A percentile compares a stretch with the other conserved stretches of the same genome.
phyloP scores from a whole-genome alignment of 23 red algal species.

The Gracilaria domingensis region DNA sequence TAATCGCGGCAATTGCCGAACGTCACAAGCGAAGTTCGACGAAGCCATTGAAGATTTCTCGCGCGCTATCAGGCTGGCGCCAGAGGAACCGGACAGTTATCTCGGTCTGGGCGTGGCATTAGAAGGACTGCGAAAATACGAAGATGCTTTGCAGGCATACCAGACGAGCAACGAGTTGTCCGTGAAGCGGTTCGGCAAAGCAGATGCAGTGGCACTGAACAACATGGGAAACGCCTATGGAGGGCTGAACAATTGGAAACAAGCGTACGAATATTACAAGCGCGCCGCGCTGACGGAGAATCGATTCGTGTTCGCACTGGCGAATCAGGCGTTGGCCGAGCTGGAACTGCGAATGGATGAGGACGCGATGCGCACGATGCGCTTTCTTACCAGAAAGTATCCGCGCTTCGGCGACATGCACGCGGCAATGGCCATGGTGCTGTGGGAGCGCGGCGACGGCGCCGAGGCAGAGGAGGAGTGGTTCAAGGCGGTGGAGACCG shows the following conservation, averaged over 20 bases:
- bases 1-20: constrained; percentile 85
- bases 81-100: constrained; percentile 79
- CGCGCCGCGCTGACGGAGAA: constrained; percentile 37
- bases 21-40: constrained; percentile 74
- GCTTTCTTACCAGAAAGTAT: constrained; percentile 67
- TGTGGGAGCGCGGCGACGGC: constrained; percentile 56
- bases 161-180: constrained; percentile 41
- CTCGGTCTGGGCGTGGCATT: constrained; percentile 75
- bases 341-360: constrained; percentile 50
- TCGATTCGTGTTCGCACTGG: constrained; percentile 70
- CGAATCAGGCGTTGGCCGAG: constrained; percentile 78
- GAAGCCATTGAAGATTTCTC: constrained; percentile 78
- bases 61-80: constrained; percentile 72
- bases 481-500: constrained; percentile 39
- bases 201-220: constrained; percentile 70
- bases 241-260: constrained; percentile 43
- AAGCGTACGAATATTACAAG: constrained; percentile 45
- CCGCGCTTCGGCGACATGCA: constrained; percentile 80
- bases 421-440: constrained; percentile 62
- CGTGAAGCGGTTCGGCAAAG: constrained; percentile 20
- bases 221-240: constrained; percentile 82
- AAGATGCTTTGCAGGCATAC: constrained; percentile 37
- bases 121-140: constrained; percentile 65
- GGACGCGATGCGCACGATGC: constrained; percentile 48
- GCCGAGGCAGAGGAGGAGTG: constrained; percentile 56